Base-by-base conservation (phyloP, 257 asterid genomes). In the Marsdenia floribunda region DNA sequence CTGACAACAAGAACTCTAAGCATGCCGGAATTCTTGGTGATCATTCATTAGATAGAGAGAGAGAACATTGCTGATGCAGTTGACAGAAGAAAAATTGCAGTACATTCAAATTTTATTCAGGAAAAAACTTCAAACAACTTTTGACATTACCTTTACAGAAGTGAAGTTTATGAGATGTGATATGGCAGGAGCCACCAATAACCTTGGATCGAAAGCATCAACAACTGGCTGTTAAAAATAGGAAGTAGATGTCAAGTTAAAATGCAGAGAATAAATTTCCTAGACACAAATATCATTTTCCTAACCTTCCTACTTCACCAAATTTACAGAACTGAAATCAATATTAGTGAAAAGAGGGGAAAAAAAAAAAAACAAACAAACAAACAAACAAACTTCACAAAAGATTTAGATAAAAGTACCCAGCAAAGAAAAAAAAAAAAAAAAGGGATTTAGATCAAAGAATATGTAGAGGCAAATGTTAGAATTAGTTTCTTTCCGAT, bases 121-220 rank as follows among this genome's bases (percentile, higher is more conserved):
- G 1, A 42, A 42, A 21, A 42, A 40, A 44, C 1, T 44, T 54
- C 60, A 21, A 42, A 68, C 33, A 29, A 29, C 5, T 11, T 38
- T 59, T 14, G 3, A 65, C 63, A 67, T 66, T 80, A 85, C 88
- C 88, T 82, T 85, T 13, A 85, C 21, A 1, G 86, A 66, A 75
- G 76, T 75, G 85, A 85, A 85, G 77, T 82, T 77, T 80, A 95
- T 81, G 77, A 90, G 83, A 82, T 95, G 99, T 50, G 97, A 89
- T 70, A 90, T 79, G 63, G 97, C 96, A 52, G 99, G 99, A 64
- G 99, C 95, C 80, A 95, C 99, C 90, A 95, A 85, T 78, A 92
- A 80, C 82, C 99, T 87, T 73, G 97, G 93, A 87, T 95, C 99
- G 72, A 95, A 95, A 82, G 98, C 98, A 85, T 95, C 99, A 79